These are phyloP conservation scores for Yamadazyma oceani DNA, from an alignment of 1,139 yeast species.

Conservation along the genomic window DNA sequence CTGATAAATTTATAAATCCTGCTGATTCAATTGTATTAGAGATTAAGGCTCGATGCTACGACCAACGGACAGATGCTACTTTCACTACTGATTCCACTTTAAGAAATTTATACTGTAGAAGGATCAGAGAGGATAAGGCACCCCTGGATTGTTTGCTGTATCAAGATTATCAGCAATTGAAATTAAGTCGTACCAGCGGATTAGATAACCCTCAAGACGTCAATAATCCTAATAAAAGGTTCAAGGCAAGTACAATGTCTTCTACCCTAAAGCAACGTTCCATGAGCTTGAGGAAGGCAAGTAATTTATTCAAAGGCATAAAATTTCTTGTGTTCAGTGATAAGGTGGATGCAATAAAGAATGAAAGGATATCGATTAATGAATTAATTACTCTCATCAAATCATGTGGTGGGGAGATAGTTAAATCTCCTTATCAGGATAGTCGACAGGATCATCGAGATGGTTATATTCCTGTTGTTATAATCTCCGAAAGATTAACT, in stretches of 20 bases:
- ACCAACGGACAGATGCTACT: conserved; percentile 42
- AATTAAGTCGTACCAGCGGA: conserved; percentile 26
- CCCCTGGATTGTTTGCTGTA: conserved; percentile 54
- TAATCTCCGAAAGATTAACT: conserved; percentile 51
- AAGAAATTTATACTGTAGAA: conserved; percentile 71
- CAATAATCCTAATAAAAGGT: conserved; percentile 20
- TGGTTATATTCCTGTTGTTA: conserved; percentile 24
- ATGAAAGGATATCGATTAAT: conserved; percentile 28
- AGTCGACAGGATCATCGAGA: no score
- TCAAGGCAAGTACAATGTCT: conserved; percentile 6
- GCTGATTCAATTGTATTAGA: conserved; percentile 77
- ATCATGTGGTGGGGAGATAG: conserved; percentile 51
- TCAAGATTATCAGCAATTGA: conserved; percentile 48
- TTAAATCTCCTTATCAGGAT: conserved; percentile 13
- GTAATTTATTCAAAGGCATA: conserved; percentile 23
- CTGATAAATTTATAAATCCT: conserved; percentile 81
- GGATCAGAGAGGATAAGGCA: conserved; percentile 70
- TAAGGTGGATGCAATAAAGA: conserved; percentile 23
- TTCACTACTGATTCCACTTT: conserved; percentile 72
- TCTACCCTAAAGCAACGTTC: conserved; percentile 7
- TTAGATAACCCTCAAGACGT: conserved; percentile 30
- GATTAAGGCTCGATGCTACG: conserved; percentile 77
- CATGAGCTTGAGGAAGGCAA: conserved; percentile 8
- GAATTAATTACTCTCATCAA: conserved; percentile 42
- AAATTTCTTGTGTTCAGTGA: conserved; percentile 46